These are phyloP conservation scores for Pseudotulostoma volvatum DNA, from an alignment of 495 filamentous ascomycete species.

Conservation along the genomic window DNA sequence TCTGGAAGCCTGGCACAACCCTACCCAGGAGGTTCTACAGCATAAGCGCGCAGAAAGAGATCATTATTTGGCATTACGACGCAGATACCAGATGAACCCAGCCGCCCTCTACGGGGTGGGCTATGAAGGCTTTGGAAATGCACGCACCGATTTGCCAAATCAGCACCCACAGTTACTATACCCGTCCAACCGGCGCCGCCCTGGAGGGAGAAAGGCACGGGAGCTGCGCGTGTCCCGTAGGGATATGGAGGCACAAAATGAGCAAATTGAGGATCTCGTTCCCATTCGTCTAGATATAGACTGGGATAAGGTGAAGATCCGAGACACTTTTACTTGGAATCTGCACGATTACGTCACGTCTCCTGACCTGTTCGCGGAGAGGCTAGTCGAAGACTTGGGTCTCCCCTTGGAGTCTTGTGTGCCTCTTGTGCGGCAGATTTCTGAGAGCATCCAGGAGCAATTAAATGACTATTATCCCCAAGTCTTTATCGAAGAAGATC, in stretches of 20 bases:
- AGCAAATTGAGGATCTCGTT: conserved; percentile 79
- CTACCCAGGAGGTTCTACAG: conserved; percentile 31
- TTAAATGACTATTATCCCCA: conserved; percentile 86
- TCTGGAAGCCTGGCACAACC: conserved; percentile 25
- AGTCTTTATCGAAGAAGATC: conserved; percentile 73
- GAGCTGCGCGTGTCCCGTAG: conserved; percentile 55
- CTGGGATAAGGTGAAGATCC: conserved; percentile 85
- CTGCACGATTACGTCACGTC: conserved; percentile 74
- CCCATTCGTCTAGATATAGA: conserved; percentile 88
- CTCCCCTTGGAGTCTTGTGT: conserved; percentile 48
- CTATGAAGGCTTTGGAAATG: conserved; percentile 82
- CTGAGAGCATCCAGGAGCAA: conserved; percentile 73
- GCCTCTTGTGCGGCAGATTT: conserved; percentile 59
- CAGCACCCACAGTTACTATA: conserved; percentile 51
- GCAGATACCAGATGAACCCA: conserved; percentile 37
- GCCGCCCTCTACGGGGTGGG: conserved; percentile 58
- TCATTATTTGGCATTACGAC: conserved; percentile 32
- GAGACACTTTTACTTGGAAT: conserved; percentile 98
- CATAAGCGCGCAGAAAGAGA: conserved; percentile 38
- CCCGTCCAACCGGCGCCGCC: conserved; percentile 51
- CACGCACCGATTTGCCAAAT: conserved; percentile 47
- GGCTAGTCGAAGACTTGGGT: conserved; percentile 81
- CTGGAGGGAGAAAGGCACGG: conserved; percentile 56
- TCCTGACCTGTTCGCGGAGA: conserved; percentile 66
- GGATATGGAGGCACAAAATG: conserved; percentile 66